Base-by-base conservation (phyloP, 2,329 filamentous ascomycete species). In the Penicillium decumbens region DNA sequence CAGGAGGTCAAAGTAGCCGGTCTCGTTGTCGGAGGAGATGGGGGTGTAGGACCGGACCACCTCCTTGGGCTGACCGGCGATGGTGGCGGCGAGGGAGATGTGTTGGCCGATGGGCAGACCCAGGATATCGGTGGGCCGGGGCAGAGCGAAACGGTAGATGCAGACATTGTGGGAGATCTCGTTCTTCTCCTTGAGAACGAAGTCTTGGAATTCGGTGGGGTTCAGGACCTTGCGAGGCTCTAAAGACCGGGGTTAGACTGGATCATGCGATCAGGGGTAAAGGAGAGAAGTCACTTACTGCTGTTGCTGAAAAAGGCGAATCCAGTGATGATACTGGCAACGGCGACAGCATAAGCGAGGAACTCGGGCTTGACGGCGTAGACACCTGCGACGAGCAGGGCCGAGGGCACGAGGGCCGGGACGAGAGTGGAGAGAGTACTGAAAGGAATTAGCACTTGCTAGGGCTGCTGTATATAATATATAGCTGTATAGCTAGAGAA, bases 51-150 rank as follows among this genome's bases (percentile, higher is more conserved):
- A 95, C 65, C 90, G 88, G 47, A 95, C 84, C 58, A 95, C 85
- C 67, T 95, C 88, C 75, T 93, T 92, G 59, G 77, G 77, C 63
- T 80, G 79, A 67, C 89, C 89, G 63, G 88, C 83, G 54, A 90
- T 82, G 49, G 80, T 82, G 48, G 90, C 92, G 60, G 87, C 89
- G 68, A 98, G 89, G 55, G 92, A 96, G 75, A 98, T 96, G 79
- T 98, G 93, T 77, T 98, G 93, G 68, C 93, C 93, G 76, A 97
- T 97, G 60, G 93, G 92, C 38, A 97, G 87, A 66, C 93, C 93
- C 65, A 97, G 88, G 70, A 96, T 89, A 60, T 88, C 82, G 63
- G 78, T 85, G 35, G 84, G 76, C 44, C 79, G 79, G 49, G 91
- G 91, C 35, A 98, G 88, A 58, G 81, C 80, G 77, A 97, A 96